Percentiles rank a stretch among this genome's conserved stretches.
These are phyloP conservation scores for Alternaria tenuissima DNA, from an alignment of 2,329 filamentous ascomycete genomes.

Conservation along the genomic window DNA sequence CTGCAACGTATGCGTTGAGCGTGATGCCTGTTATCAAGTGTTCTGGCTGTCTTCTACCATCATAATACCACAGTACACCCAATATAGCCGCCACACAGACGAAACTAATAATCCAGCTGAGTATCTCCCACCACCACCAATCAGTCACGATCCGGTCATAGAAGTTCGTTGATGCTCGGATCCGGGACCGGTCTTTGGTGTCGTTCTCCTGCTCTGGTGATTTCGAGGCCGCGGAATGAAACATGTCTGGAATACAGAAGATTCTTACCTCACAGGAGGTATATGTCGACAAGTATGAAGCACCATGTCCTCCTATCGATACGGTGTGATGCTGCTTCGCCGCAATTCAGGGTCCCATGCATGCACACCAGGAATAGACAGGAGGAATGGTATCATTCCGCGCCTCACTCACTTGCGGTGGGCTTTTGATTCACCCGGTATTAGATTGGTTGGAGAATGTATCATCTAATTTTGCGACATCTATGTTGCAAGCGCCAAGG, in stretches of 20 bases:
- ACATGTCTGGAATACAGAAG: not conserved
- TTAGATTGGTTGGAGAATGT: not conserved
- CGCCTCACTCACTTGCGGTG: not conserved
- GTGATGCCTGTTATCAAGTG: conserved; percentile 24
- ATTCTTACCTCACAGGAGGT: not conserved
- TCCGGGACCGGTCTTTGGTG: conserved; percentile 7
- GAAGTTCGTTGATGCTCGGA: conserved; percentile 22
- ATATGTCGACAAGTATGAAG: not conserved
- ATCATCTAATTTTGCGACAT: not conserved
- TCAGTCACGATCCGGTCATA: conserved; percentile 25
- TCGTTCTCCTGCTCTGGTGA: not conserved
- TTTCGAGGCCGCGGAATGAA: not conserved
- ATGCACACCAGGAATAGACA: not conserved
- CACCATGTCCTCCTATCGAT: not conserved
- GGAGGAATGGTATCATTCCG: not conserved
- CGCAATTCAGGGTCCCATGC: not conserved
- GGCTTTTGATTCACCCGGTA: not conserved
- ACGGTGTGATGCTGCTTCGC: not conserved
- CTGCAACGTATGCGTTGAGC: conserved; percentile 27
- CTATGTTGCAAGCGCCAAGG: not conserved
- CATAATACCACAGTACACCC: conserved; percentile 21
- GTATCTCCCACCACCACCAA: conserved; percentile 33
- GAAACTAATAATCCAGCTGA: conserved; percentile 25
- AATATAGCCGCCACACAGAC: conserved; percentile 23
- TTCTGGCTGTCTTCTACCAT: conserved; percentile 23